Percentiles rank a stretch among this genome's conserved stretches.
phyloP scores from a whole-genome alignment of 169 alveolate genomes.

The Babesia sp. region DNA sequence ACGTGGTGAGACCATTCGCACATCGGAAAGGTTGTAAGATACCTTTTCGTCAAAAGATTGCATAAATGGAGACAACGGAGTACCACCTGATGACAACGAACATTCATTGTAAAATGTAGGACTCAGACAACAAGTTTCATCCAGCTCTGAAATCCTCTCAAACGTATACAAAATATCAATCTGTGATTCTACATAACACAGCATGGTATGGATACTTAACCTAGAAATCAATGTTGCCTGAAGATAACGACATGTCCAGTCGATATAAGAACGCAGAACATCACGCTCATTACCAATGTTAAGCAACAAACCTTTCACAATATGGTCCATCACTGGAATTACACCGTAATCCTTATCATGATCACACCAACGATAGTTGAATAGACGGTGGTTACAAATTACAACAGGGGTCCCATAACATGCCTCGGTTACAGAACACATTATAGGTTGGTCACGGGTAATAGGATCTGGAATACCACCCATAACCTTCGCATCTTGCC shows the following conservation, averaged over 20 bases:
- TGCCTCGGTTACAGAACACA: conserved; percentile 12
- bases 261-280: background rate
- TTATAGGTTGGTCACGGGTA: background rate
- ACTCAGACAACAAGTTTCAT: too few species aligned
- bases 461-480: background rate
- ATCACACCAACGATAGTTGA: conserved; percentile 11
- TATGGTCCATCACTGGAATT: conserved; percentile 19
- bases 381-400: conserved; percentile 6
- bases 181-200: background rate
- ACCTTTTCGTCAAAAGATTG: background rate
- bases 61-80: background rate
- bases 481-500: background rate
- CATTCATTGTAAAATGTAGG: background rate
- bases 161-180: too few species aligned
- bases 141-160: too few species aligned
- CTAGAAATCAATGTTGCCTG: background rate
- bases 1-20: background rate
- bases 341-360: conserved; percentile 1
- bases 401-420: conserved; percentile 11
- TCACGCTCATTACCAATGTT: background rate
- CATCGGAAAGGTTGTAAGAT: background rate
- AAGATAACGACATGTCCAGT: conserved; percentile 7
- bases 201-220: background rate
- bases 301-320: background rate
- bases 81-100: background rate